Conservation (phyloP, 1,284 basidiomycete species). For the Apiotrichum sp. region DNA sequence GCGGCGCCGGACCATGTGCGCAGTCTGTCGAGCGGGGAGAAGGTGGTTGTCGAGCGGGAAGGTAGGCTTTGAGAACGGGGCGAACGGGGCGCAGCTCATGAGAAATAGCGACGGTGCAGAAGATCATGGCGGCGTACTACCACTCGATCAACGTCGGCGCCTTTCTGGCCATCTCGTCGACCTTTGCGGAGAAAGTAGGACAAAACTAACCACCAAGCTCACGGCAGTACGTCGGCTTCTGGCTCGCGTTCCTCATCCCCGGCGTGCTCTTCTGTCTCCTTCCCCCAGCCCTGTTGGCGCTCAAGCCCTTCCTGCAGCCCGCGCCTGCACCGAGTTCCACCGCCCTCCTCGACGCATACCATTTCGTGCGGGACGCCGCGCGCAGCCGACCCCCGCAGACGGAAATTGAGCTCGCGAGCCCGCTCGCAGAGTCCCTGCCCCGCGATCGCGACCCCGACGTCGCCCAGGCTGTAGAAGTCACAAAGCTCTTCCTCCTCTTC, state of each 20-base stretch:
- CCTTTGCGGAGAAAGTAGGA: constrained; percentile 23
- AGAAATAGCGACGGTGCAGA: constrained; percentile 22
- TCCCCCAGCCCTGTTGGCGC: constrained; percentile 16
- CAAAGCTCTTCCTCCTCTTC: constrained; percentile 21
- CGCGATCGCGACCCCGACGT: neutral
- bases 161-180: constrained; percentile 22
- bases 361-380: neutral
- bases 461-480: constrained; percentile 1
- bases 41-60: constrained; percentile 20
- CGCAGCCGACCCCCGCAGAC: neutral
- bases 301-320: constrained; percentile 12
- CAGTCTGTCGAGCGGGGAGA: constrained; percentile 9
- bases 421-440: neutral
- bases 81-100: neutral
- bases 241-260: constrained; percentile 22
- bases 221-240: constrained; percentile 18
- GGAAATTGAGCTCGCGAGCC: neutral
- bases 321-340: constrained; percentile 12
- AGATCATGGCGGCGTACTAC: constrained; percentile 29
- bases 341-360: constrained; percentile 7
- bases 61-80: constrained; percentile 2
- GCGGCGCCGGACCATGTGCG: constrained; percentile 9
- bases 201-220: neutral
- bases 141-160: constrained; percentile 26
- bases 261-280: constrained; percentile 21